These are phyloP conservation scores for Sistotremastrum suecicum DNA, from an alignment of 768 basidiomycete species.

Conservation along the genomic window DNA sequence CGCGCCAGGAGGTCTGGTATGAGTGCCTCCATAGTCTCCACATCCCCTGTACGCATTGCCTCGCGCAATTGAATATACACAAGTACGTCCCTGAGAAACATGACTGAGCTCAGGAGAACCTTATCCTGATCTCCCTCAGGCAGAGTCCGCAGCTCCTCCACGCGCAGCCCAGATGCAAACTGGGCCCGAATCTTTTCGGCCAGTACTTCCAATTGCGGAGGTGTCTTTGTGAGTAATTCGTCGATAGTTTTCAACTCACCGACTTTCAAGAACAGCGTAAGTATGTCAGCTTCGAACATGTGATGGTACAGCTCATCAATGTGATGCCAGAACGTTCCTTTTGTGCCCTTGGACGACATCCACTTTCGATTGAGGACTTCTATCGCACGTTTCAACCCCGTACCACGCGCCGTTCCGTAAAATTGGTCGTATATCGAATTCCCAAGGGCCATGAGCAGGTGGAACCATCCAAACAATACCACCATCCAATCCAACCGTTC, in stretches of 20 bases:
- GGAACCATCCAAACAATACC: conserved; percentile 26
- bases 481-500: conserved; percentile 24
- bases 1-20: conserved; percentile 19
- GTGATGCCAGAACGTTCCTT: conserved; percentile 15
- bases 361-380: conserved; percentile 12
- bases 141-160: conserved; percentile 9
- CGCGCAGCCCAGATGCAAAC: conserved; percentile 18
- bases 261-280: conserved; percentile 18
- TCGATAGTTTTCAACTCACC: conserved; percentile 11
- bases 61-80: conserved; percentile 21
- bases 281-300: conserved; percentile 24
- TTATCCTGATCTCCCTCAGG: conserved; percentile 14
- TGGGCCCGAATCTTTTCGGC: conserved; percentile 15
- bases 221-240: conserved; percentile 15
- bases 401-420: conserved; percentile 14
- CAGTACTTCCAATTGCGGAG: conserved; percentile 14
- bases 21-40: conserved; percentile 21
- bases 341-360: conserved; percentile 3
- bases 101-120: conserved; percentile 13
- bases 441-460: conserved; percentile 25
- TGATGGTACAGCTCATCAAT: conserved; percentile 22
- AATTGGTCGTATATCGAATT: conserved; percentile 29
- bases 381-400: conserved; percentile 12
- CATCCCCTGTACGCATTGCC: conserved; percentile 23
- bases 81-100: conserved; percentile 24